A percentile compares a stretch with the other conserved stretches of the same genome.
phyloP scores from a whole-genome alignment of 2,329 filamentous ascomycete species.

The Macrophomina phaseolina region DNA sequence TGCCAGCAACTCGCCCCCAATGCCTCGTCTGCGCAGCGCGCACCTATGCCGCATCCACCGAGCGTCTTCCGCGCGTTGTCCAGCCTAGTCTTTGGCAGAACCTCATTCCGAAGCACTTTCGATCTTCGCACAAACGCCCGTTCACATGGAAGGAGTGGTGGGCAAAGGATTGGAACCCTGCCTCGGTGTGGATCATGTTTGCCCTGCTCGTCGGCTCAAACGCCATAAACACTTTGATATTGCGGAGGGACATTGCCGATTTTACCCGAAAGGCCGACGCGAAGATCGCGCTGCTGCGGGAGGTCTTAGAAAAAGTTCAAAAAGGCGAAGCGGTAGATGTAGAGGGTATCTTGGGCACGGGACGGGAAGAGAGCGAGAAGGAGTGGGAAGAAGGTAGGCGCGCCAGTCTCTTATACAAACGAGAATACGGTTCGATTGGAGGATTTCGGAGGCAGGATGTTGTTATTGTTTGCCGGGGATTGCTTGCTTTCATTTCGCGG shows the following conservation, averaged over 20 bases:
- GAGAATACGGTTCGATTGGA: constrained; percentile 11
- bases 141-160: constrained; percentile 26
- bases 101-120: constrained; percentile 44
- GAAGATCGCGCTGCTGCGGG: constrained; percentile 75
- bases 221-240: constrained; percentile 86
- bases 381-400: constrained; percentile 85
- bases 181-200: constrained; percentile 69
- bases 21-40: constrained; percentile 28
- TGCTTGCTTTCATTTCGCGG: no score
- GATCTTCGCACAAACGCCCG: constrained; percentile 20
- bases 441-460: neutral
- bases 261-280: constrained; percentile 79
- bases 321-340: constrained; percentile 83
- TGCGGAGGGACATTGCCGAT: constrained; percentile 76
- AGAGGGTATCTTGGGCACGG: constrained; percentile 78
- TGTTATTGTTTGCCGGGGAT: neutral
- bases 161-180: constrained; percentile 57
- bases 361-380: constrained; percentile 73
- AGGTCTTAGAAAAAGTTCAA: constrained; percentile 74
- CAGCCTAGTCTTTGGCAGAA: constrained; percentile 46
- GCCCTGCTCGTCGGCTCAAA: constrained; percentile 89
- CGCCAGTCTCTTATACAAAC: neutral
- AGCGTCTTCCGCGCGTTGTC: constrained; percentile 42
- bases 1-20: constrained; percentile 11
- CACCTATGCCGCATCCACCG: constrained; percentile 29